Conservation (phyloP, 139 green algal genomes). For the Zygnema cylindricum region DNA sequence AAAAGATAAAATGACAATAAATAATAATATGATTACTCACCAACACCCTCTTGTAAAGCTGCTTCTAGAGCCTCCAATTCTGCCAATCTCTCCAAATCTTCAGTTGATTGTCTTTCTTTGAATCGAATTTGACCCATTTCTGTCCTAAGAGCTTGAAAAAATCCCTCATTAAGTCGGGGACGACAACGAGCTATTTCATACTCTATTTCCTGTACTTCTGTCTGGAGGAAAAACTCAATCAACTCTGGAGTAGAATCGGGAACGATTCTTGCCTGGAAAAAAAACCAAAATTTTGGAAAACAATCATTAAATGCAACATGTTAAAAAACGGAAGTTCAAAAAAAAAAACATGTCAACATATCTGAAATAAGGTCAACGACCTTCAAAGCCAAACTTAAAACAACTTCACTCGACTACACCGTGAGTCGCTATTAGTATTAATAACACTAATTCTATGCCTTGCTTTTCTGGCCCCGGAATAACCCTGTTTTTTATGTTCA, state of each 20-base stretch:
- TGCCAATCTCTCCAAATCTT: constrained; percentile 75
- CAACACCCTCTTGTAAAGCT: constrained; percentile 52
- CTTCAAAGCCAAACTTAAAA: not conserved
- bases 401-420: constrained; percentile 2
- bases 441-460: too few species aligned
- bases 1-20: too few species aligned
- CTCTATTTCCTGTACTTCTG: constrained; percentile 84
- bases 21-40: too few species aligned
- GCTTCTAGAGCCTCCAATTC: constrained; percentile 86
- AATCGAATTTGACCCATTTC: constrained; percentile 72
- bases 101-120: not conserved
- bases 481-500: too few species aligned
- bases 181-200: constrained; percentile 83
- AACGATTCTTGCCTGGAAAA: constrained; percentile 62
- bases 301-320: constrained; percentile 6
- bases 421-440: too few species aligned
- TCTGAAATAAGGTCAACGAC: not conserved
- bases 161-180: constrained; percentile 65
- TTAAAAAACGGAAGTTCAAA: constrained; percentile 7
- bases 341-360: not conserved
- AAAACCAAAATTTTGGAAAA: not conserved
- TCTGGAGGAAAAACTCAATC: constrained; percentile 87
- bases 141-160: constrained; percentile 67
- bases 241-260: constrained; percentile 68
- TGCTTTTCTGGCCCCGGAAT: too few species aligned